phyloP scores from a whole-genome alignment of 352 stramenopile species.

The Phytophthora citricola region DNA sequence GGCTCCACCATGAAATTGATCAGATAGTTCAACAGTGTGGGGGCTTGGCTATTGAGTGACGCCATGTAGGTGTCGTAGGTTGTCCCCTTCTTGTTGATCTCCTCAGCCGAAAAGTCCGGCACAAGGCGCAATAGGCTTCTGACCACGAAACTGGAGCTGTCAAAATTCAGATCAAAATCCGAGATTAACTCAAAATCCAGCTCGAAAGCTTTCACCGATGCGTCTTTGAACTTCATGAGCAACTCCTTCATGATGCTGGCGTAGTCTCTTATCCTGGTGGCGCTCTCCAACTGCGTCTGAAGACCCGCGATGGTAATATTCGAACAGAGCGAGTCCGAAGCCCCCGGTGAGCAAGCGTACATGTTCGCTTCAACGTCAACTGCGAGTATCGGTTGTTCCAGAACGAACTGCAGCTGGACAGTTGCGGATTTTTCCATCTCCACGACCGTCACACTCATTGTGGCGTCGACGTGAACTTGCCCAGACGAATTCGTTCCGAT shows the following conservation, averaged over 20 bases:
- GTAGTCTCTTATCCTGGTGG: conserved; percentile 31
- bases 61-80: background rate
- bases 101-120: conserved; percentile 3
- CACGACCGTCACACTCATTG: conserved; percentile 37
- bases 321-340: conserved; percentile 39
- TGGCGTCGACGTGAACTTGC: conserved; percentile 35
- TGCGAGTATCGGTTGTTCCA: conserved; percentile 38
- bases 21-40: background rate
- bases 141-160: conserved; percentile 42
- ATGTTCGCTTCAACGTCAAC: conserved; percentile 40
- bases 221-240: conserved; percentile 36
- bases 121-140: conserved; percentile 39
- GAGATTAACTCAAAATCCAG: conserved; percentile 50
- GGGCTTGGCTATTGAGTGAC: background rate
- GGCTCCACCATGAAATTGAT: background rate
- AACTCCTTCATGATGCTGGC: conserved; percentile 40
- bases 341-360: conserved; percentile 32
- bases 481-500: conserved; percentile 44
- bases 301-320: conserved; percentile 42
- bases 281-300: conserved; percentile 35
- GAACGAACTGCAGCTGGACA: background rate
- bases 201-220: conserved; percentile 36
- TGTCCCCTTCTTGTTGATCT: background rate
- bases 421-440: conserved; percentile 38
- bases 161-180: conserved; percentile 50